These are phyloP conservation scores for Begonia loranthoides DNA, from an alignment of 306 rosid species.

Conservation along the genomic window DNA sequence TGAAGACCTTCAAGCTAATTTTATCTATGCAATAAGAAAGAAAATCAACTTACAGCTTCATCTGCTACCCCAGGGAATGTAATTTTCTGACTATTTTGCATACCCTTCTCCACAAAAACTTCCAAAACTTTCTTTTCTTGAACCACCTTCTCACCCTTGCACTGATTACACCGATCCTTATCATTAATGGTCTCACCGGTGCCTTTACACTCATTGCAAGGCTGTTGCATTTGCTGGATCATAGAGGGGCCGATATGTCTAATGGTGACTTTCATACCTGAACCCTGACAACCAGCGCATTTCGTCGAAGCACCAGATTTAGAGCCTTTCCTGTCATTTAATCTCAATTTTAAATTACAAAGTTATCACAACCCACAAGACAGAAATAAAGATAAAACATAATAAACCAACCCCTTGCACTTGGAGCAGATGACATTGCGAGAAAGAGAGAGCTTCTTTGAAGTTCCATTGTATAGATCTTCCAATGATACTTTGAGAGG, in stretches of 20 bases:
- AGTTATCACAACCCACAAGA: no score
- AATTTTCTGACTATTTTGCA: slow-evolving; percentile 69
- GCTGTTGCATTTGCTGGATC: slow-evolving; percentile 94
- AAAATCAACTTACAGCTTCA: slow-evolving; percentile 43
- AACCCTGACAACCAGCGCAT: slow-evolving; percentile 74
- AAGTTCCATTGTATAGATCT: slow-evolving; percentile 58
- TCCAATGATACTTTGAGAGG: slow-evolving; percentile 78
- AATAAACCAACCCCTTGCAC: slow-evolving; percentile 51
- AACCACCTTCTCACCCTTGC: slow-evolving; percentile 81
- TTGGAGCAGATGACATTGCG: slow-evolving; percentile 62
- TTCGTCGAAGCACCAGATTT: slow-evolving; percentile 75
- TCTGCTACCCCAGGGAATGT: slow-evolving; percentile 95
- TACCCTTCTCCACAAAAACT: slow-evolving; percentile 72
- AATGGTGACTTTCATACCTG: slow-evolving; percentile 76
- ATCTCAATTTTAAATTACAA: no score
- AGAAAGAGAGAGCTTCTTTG: slow-evolving; percentile 82
- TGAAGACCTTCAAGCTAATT: no score
- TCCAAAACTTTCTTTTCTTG: slow-evolving; percentile 88
- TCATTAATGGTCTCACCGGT: slow-evolving; percentile 84
- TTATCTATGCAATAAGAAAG: not conserved
- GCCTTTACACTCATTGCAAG: slow-evolving; percentile 85
- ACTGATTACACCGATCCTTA: slow-evolving; percentile 63
- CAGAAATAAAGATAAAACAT: not conserved
- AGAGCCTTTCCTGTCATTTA: slow-evolving; percentile 62
- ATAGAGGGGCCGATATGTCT: slow-evolving; percentile 80